phyloP scores from a whole-genome alignment of 2,329 filamentous ascomycete species.

The Xylaria sp. region DNA sequence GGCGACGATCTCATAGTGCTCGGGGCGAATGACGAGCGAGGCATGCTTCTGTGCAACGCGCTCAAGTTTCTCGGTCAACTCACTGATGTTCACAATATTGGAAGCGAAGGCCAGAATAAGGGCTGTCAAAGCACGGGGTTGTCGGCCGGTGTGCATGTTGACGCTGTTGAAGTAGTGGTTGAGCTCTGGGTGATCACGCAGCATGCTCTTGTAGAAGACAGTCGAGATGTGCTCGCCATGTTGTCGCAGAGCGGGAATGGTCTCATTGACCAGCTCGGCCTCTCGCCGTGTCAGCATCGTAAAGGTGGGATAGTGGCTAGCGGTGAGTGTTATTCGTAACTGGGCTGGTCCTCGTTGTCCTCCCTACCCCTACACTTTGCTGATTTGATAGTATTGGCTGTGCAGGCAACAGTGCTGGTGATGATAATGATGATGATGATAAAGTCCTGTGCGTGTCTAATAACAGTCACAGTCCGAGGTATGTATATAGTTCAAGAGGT shows the following conservation, averaged over 20 bases:
- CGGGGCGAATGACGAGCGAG: slow-evolving; percentile 69
- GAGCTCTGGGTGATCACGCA: slow-evolving; percentile 68
- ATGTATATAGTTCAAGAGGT: background rate
- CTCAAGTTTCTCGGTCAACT: slow-evolving; percentile 59
- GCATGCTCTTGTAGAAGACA: slow-evolving; percentile 75
- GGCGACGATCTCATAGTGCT: slow-evolving; percentile 74
- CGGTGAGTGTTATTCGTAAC: background rate
- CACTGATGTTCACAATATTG: slow-evolving; percentile 69
- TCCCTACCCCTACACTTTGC: background rate
- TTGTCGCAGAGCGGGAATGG: slow-evolving; percentile 70
- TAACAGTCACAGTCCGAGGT: background rate
- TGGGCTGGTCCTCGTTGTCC: background rate
- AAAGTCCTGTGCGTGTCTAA: background rate
- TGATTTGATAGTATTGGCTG: background rate
- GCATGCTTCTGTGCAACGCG: slow-evolving; percentile 75
- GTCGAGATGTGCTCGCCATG: slow-evolving; percentile 72
- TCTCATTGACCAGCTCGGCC: slow-evolving; percentile 69
- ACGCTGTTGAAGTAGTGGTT: slow-evolving; percentile 73
- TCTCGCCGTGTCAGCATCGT: slow-evolving; percentile 58
- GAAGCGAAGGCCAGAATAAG: slow-evolving; percentile 73
- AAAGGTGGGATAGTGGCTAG: background rate
- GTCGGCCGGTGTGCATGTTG: slow-evolving; percentile 67
- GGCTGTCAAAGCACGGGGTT: slow-evolving; percentile 65
- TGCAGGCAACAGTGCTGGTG: background rate
- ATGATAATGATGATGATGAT: background rate